phyloP scores from a whole-genome alignment of 371 early-diverging fungal genomes.

The Mucor sp. region DNA sequence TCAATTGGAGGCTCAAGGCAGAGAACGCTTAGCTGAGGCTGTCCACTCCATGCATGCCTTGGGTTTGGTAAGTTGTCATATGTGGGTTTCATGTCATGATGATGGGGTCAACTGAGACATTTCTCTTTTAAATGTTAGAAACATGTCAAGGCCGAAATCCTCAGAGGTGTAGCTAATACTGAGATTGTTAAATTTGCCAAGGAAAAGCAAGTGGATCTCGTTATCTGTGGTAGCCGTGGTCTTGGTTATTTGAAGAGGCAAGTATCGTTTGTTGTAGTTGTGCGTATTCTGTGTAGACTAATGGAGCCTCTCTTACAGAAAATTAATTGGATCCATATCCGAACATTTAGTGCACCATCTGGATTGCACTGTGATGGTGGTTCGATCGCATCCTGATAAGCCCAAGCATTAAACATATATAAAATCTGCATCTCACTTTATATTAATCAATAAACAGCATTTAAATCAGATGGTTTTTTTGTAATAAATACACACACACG shows the following conservation, averaged over 20 bases:
- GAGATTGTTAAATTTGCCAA: slow-evolving; percentile 14
- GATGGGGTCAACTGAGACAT: not conserved
- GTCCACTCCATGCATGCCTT: not conserved
- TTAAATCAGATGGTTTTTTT: not conserved
- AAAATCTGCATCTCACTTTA: not conserved
- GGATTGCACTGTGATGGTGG: slow-evolving; percentile 25
- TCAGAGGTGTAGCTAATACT: slow-evolving; percentile 9
- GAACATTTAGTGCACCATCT: slow-evolving; percentile 27
- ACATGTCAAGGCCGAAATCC: slow-evolving; percentile 9
- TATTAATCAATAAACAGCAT: not conserved
- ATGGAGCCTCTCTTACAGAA: slow-evolving; percentile 10
- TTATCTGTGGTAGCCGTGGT: slow-evolving; percentile 31
- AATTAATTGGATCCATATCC: slow-evolving; percentile 30
- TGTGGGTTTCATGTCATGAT: not conserved
- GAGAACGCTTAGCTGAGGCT: slow-evolving; percentile 5
- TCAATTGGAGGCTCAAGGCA: slow-evolving; percentile 6
- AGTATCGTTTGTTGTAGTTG: not conserved
- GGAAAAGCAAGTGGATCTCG: slow-evolving; percentile 18
- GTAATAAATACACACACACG: not conserved
- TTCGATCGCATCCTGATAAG: slow-evolving; percentile 5
- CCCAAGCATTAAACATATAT: not conserved
- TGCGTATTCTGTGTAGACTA: not conserved
- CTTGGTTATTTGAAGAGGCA: slow-evolving; percentile 35
- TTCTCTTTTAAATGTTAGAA: slow-evolving; percentile 1
- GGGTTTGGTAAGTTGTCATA: slow-evolving; percentile 14